Base-by-base conservation (phyloP, 805 yeast genomes). In the Metschnikowia lunata region DNA sequence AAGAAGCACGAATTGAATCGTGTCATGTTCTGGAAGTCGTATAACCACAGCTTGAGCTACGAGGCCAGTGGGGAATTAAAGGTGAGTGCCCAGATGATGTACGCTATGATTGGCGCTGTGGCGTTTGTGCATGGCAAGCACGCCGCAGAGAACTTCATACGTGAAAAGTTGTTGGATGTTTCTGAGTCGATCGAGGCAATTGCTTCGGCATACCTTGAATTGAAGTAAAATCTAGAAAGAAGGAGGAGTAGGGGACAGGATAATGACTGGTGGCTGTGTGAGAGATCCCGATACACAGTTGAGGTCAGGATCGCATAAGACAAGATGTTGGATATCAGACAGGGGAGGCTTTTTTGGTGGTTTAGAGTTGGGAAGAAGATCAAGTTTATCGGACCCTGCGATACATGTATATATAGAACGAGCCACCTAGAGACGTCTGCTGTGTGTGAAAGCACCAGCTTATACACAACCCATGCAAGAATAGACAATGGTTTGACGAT, bases 61-160 rank as follows among this genome's bases (percentile, higher is more conserved):
- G 71, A 64, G 48, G 60, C 57, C 38, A 79, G 78, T 56, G 87
- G 86, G 32, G 84, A 80, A 56, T 61, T 75, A 57, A 67, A 75
- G 46, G 76, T 80, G 10, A 67, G 73, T 46, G 75, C 80, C 4
- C 76, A 79, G 48, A 75, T 79, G 60, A 59, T 79, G 48, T 71
- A 70, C 55, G 83, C 91, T 6, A 64, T 85, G 44, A 64, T 85
- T 27, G 93, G 93, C 26, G 90, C 85, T 2, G 76, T 85, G 40
- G 71, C 83, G 30, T 66, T 79, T 30, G 69, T 73, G 26, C 80
- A 82, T 54, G 93, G 93, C 6, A 75, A 79, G 53, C 51, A 48
- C 4, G 73, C 61, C n/a, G 82, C 88, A 7, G 79, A 75, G 51
- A 64, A 70, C 47, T 85, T 82, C 55, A 75, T 85, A 41, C 63